These are phyloP conservation scores for Mucor racemosus DNA, from an alignment of 371 early-diverging fungal genomes.

Conservation along the genomic window DNA sequence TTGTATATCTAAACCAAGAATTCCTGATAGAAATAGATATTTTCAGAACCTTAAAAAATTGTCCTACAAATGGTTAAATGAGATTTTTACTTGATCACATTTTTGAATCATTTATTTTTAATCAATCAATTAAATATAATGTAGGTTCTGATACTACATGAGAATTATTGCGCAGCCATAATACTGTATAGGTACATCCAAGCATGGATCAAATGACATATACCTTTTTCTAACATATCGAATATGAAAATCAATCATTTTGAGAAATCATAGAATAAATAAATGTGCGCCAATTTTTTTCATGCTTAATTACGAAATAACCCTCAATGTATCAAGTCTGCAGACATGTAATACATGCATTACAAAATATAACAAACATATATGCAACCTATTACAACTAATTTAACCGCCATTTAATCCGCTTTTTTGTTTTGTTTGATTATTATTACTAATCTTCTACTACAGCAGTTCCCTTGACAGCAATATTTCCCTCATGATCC, in stretches of 20 bases:
- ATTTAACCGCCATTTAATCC: background rate
- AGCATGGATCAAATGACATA: background rate
- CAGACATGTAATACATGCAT: background rate
- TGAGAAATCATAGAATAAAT: background rate
- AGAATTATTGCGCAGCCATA: too few relatives aligned
- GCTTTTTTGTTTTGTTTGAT: background rate
- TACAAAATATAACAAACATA: background rate
- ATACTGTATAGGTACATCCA: background rate
- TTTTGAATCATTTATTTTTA: background rate
- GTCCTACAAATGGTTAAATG: background rate
- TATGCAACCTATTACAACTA: background rate
- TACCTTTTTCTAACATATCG: background rate
- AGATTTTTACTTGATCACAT: background rate
- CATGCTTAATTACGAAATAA: background rate
- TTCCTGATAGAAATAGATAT: background rate
- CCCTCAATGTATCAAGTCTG: too few relatives aligned
- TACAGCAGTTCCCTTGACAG: slow-evolving; percentile 70
- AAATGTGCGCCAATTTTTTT: background rate
- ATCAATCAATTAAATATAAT: background rate
- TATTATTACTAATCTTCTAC: slow-evolving; percentile 6
- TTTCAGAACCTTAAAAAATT: background rate
- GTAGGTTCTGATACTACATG: background rate
- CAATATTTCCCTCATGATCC: slow-evolving; percentile 64
- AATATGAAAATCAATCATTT: background rate
- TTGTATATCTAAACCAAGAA: background rate